Conservation (phyloP, 306 rosid species). For the Acacia crassicarpa region DNA sequence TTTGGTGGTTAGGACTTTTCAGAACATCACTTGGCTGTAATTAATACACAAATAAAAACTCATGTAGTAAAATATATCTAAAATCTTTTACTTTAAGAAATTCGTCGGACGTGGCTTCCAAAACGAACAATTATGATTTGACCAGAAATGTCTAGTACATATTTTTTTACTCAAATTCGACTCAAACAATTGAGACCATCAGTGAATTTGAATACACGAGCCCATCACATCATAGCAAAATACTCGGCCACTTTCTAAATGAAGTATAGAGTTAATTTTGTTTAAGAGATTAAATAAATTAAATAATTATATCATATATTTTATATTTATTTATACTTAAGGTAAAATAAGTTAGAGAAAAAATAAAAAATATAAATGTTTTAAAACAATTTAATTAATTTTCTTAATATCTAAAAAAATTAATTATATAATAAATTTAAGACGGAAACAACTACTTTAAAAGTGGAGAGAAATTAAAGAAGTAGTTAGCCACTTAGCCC, state of each 20-base stretch:
- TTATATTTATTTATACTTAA: too few relatives aligned
- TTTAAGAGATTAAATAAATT: too few relatives aligned
- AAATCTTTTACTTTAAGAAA: not conserved
- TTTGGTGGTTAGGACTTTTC: not conserved
- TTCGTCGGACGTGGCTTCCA: not conserved
- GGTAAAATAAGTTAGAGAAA: too few relatives aligned
- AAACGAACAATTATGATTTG: not conserved
- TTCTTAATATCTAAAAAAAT: too few relatives aligned
- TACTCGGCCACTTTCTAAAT: rapidly evolving
- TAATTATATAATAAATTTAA: too few relatives aligned
- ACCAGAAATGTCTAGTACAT: not conserved
- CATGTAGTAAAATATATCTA: not conserved
- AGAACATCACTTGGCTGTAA: not conserved
- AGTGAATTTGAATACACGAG: not conserved
- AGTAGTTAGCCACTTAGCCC: too few relatives aligned
- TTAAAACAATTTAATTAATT: too few relatives aligned
- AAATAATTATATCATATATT: too few relatives aligned
- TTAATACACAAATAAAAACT: not conserved
- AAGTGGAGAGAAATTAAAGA: too few relatives aligned
- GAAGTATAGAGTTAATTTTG: too few relatives aligned
- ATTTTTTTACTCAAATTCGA: not conserved
- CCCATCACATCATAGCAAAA: not conserved
- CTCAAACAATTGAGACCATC: not conserved
- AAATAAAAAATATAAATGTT: too few relatives aligned
- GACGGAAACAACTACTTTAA: rapidly evolving